These are phyloP conservation scores for Eugenia klotzschiana DNA, from an alignment of 441 rosid species.

Conservation along the genomic window DNA sequence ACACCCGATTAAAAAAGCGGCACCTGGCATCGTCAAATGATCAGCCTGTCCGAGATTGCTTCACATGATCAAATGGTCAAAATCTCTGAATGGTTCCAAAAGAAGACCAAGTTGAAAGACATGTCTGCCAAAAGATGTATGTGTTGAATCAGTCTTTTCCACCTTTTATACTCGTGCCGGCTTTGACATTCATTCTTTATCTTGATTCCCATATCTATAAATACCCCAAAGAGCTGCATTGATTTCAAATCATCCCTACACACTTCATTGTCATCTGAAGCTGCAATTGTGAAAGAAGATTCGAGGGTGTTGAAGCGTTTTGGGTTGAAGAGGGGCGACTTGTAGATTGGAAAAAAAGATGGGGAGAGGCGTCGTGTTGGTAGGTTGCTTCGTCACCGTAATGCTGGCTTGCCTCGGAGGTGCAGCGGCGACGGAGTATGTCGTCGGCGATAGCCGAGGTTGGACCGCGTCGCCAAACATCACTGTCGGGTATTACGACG, in stretches of 20 bases:
- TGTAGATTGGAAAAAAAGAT: neutral
- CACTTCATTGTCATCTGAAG: neutral
- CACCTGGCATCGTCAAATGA: neutral
- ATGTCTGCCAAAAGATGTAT: neutral
- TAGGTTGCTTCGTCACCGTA: neutral
- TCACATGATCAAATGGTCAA: neutral
- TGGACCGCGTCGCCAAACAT: slow-evolving; percentile 10
- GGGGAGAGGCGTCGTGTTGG: neutral
- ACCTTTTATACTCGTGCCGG: slow-evolving; percentile 4
- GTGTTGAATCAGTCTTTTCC: neutral
- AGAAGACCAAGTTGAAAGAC: neutral
- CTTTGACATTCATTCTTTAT: neutral
- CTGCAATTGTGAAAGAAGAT: neutral
- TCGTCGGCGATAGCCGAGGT: slow-evolving; percentile 4
- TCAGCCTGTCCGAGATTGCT: neutral
- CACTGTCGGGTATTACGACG: neutral
- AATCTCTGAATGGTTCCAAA: neutral
- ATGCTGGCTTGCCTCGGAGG: neutral
- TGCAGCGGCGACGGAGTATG: neutral
- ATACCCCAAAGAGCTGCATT: neutral
- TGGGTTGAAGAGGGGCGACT: neutral
- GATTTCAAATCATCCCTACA: neutral
- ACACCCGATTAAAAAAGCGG: neutral
- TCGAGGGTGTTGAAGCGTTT: neutral
- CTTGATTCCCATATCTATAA: neutral